phyloP scores from a whole-genome alignment of 176 grass and related monocot species.

The Oryza glaberrima region DNA sequence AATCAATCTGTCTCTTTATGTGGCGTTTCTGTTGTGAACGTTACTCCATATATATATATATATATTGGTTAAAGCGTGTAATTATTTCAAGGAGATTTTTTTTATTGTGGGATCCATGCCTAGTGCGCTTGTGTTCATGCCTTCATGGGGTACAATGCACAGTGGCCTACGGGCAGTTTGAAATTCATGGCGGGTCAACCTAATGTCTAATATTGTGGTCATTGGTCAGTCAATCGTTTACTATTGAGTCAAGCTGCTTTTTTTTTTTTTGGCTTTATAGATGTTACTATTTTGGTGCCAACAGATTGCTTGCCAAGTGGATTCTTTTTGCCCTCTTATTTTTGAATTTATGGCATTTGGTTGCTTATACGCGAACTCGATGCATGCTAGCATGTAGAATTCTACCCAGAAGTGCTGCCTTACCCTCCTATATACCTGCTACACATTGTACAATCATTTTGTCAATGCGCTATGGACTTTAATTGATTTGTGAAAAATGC shows the following conservation, averaged over 20 bases:
- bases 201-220: slow-evolving; percentile 6
- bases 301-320: slow-evolving; percentile 14
- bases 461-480: background rate
- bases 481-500: background rate
- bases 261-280: background rate
- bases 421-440: background rate
- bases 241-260: slow-evolving; percentile 1
- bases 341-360: background rate
- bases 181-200: slow-evolving; percentile 17
- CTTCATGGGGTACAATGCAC: background rate
- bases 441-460: slow-evolving; percentile 19
- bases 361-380: background rate
- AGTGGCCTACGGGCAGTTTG: background rate
- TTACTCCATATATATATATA: background rate
- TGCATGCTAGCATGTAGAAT: background rate
- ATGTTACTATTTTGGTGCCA: background rate
- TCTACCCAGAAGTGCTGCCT: background rate
- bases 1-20: background rate
- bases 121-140: slow-evolving; percentile 26
- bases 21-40: slow-evolving; percentile 3
- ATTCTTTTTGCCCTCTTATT: background rate
- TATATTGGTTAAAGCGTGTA: background rate
- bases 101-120: slow-evolving; percentile 43
- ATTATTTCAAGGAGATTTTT: background rate
- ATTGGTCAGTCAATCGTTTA: slow-evolving; percentile 29